Conservation (phyloP, 179 eudicot species). For the Dionaea muscipula region DNA sequence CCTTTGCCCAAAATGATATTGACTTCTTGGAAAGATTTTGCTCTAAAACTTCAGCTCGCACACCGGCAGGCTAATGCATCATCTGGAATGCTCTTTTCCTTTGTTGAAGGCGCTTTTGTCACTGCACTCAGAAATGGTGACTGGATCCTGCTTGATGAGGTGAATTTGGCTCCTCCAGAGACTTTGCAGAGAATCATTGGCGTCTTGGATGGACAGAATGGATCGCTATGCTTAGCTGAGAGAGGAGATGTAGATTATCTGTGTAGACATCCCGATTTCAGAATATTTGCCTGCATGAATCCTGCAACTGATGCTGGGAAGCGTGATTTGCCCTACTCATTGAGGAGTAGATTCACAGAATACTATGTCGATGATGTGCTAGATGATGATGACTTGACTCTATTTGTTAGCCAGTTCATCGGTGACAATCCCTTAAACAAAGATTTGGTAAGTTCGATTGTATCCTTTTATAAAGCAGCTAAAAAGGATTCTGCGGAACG, state of each 20-base stretch:
- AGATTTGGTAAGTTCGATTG: constrained; percentile 42
- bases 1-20: constrained; percentile 33
- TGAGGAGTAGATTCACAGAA: constrained; percentile 82
- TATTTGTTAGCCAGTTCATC: constrained; percentile 57
- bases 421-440: constrained; percentile 33
- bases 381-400: constrained; percentile 61
- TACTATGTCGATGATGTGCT: constrained; percentile 83
- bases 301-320: constrained; percentile 99
- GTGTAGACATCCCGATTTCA: constrained; percentile 57
- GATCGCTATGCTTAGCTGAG: constrained; percentile 87
- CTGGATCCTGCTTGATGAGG: constrained; percentile 98
- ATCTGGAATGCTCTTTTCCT: constrained; percentile 83
- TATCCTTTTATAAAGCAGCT: constrained; percentile 67
- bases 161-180: constrained; percentile 96
- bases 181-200: constrained; percentile 88
- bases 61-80: constrained; percentile 47
- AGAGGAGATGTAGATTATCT: constrained; percentile 72
- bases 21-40: constrained; percentile 47
- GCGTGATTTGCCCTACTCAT: constrained; percentile 72
- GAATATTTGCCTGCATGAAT: constrained; percentile 98
- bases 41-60: constrained; percentile 53
- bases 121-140: constrained; percentile 82
- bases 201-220: constrained; percentile 82
- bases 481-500: constrained; percentile 75
- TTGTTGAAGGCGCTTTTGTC: constrained; percentile 93